A percentile compares a stretch with the other conserved stretches of the same genome.
phyloP scores from a whole-genome alignment of 176 grass and related monocot species.

The Carex kokanica region DNA sequence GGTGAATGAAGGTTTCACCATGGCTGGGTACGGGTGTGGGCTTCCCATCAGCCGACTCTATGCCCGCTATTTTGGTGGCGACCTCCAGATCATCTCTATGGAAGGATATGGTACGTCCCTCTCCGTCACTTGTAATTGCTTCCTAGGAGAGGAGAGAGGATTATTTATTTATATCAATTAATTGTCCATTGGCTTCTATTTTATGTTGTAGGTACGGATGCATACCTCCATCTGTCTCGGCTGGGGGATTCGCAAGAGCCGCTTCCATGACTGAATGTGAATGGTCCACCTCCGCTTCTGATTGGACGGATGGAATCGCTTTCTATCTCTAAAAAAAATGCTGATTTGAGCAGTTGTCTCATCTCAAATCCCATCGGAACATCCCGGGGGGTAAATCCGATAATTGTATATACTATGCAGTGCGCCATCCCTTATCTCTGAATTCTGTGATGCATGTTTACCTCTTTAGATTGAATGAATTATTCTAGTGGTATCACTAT shows the following conservation, averaged over 20 bases:
- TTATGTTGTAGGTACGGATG: constrained; percentile 71
- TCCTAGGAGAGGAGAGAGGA: neutral
- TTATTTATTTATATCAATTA: neutral
- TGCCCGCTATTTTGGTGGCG: constrained; percentile 93
- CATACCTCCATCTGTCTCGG: constrained; percentile 89
- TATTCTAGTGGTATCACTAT: neutral
- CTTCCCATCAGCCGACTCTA: constrained; percentile 91
- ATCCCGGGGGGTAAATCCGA: neutral
- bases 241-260: constrained; percentile 94
- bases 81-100: constrained; percentile 97
- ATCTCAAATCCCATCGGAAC: neutral
- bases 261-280: constrained; percentile 48
- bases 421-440: neutral
- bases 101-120: constrained; percentile 86
- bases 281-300: neutral
- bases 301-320: neutral
- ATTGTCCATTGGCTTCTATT: neutral
- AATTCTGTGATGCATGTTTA: neutral
- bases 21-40: constrained; percentile 94
- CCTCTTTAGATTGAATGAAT: constrained; percentile 7
- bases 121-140: constrained; percentile 11
- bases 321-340: neutral
- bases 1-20: constrained; percentile 60
- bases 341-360: neutral
- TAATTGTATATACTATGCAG: constrained; percentile 20